Evolutionary conservation across 768 basidiomycete species (phyloP).

Genomic region (Mycena kentingensis): DNA sequence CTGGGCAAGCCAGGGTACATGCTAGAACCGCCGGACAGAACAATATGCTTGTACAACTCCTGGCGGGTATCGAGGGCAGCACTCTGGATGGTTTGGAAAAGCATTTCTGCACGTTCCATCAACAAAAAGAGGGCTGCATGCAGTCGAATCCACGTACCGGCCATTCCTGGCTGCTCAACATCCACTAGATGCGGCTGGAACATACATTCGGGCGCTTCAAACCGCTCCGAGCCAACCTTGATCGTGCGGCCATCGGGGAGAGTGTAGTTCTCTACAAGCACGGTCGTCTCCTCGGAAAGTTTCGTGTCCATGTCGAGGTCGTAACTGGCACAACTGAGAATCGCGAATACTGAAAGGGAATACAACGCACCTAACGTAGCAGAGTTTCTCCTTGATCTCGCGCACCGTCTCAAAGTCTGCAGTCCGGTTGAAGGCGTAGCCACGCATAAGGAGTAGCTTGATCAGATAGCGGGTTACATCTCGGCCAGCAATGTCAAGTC

Average conservation of each 20-base stretch:
- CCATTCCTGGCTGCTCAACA: conserved; percentile 93
- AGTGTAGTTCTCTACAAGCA: conserved; percentile 86
- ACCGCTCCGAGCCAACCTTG: conserved; percentile 97
- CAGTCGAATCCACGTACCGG: conserved; percentile 55
- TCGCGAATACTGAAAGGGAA: background rate
- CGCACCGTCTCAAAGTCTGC: conserved; percentile 99
- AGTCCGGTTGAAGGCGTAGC: conserved; percentile 99
- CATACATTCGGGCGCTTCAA: conserved; percentile 99
- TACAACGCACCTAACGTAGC: conserved; percentile 83
- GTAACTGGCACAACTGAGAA: conserved; percentile 56
- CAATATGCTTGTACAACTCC: conserved; percentile 97
- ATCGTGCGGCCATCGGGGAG: conserved; percentile 89
- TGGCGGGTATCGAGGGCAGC: conserved; percentile 88
- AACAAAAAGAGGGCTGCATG: background rate
- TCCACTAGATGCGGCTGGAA: conserved; percentile 99
- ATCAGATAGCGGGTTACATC: conserved; percentile 99
- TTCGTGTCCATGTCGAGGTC: conserved; percentile 95
- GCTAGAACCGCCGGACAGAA: conserved; percentile 95
- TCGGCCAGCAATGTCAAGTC: conserved; percentile 95
- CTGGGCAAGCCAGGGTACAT: conserved; percentile 99
- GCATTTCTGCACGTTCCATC: conserved; percentile 65
- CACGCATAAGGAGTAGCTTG: conserved; percentile 99
- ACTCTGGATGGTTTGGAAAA: conserved; percentile 92
- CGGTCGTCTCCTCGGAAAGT: conserved; percentile 94
- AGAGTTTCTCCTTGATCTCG: conserved; percentile 98